Evolutionary conservation across 1,139 yeast genomes (phyloP).

Genomic region (Sugiyamaella novakii): DNA sequence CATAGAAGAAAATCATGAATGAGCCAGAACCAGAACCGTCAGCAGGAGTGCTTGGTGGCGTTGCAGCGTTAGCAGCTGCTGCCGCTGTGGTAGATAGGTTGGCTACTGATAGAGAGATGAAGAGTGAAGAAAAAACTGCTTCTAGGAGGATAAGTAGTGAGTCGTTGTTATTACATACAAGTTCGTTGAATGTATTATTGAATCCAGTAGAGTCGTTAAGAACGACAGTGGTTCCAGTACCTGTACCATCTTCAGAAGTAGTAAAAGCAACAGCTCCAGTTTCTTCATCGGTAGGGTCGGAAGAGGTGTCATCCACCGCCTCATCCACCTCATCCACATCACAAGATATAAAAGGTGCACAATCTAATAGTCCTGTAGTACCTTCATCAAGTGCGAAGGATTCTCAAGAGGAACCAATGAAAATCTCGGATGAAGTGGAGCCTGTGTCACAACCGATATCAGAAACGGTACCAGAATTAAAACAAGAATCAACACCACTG

Average conservation of each 20-base stretch:
- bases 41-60: slow-evolving; percentile 5
- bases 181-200: not conserved
- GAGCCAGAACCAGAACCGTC: slow-evolving; percentile 7
- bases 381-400: too few species aligned
- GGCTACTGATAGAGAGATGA: not conserved
- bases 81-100: slow-evolving; percentile 15
- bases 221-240: not conserved
- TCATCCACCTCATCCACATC: not conserved
- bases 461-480: not conserved
- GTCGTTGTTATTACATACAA: not conserved
- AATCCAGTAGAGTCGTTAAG: slow-evolving; percentile 1
- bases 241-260: not conserved
- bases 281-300: too few species aligned
- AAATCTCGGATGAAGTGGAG: too few species aligned
- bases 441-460: not conserved
- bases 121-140: not conserved
- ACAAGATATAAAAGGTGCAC: not conserved
- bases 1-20: slow-evolving; percentile 11
- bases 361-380: too few species aligned
- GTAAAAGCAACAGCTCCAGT: not conserved
- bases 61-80: slow-evolving; percentile 17
- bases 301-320: not conserved
- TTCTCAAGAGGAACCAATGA: too few species aligned
- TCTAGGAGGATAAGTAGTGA: not conserved
- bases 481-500: too few species aligned